phyloP scores from a whole-genome alignment of 345 rosid species.

The Eucalyptus pauciflora region DNA sequence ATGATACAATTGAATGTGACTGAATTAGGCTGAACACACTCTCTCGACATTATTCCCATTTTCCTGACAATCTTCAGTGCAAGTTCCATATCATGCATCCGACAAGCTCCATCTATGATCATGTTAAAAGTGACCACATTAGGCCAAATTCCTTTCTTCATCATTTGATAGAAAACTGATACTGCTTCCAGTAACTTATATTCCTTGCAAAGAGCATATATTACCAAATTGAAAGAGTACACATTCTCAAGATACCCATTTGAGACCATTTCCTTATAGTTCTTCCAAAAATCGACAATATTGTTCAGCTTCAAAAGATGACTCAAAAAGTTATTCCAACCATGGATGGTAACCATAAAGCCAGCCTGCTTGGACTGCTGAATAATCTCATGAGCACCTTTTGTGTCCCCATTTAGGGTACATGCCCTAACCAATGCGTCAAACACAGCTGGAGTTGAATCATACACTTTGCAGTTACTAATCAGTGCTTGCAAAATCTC shows the following conservation, averaged over 20 bases:
- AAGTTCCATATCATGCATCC: background rate
- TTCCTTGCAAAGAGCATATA: constrained; percentile 52
- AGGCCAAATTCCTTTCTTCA: constrained; percentile 55
- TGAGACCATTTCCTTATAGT: constrained; percentile 33
- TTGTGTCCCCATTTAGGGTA: constrained; percentile 23
- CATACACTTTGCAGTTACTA: constrained; percentile 16
- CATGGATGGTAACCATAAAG: constrained; percentile 35
- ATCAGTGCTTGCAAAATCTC: constrained; percentile 37
- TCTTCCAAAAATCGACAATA: constrained; percentile 36
- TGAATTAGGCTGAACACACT: constrained; percentile 27
- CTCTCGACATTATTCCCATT: constrained; percentile 37
- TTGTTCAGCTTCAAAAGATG: constrained; percentile 49
- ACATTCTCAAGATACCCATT: constrained; percentile 47
- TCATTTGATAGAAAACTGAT: constrained; percentile 39
- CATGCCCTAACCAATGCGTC: constrained; percentile 64
- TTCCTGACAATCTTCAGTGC: constrained; percentile 5
- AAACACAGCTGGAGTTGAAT: constrained; percentile 36
- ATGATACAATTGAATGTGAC: constrained; percentile 48
- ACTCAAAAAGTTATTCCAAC: constrained; percentile 59
- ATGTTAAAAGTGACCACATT: constrained; percentile 61
- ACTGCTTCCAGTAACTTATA: constrained; percentile 27
- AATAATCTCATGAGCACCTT: constrained; percentile 45
- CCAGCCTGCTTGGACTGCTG: constrained; percentile 23
- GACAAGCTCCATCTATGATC: constrained; percentile 43
- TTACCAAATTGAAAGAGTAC: constrained; percentile 48